Conservation (phyloP, 495 filamentous ascomycete species). For the Podospora bellae-mahoneyi region DNA sequence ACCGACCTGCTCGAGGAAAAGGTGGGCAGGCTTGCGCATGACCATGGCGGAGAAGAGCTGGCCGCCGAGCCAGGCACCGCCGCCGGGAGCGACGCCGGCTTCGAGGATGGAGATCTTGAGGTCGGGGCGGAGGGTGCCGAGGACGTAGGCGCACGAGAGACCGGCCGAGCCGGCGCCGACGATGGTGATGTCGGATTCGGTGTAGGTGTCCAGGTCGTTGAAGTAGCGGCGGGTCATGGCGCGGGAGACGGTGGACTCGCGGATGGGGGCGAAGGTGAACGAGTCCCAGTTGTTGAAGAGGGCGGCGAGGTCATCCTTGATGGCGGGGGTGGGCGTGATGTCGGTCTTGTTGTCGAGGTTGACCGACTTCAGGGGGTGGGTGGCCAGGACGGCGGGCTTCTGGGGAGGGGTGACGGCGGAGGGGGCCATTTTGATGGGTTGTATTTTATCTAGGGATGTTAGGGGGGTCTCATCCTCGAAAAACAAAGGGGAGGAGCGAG, state of each 20-base stretch:
- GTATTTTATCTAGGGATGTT: slow-evolving; percentile 36
- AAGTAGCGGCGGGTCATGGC: slow-evolving; percentile 94
- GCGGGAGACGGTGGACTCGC: slow-evolving; percentile 84
- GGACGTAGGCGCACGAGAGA: slow-evolving; percentile 76
- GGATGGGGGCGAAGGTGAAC: slow-evolving; percentile 81
- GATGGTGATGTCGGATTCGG: slow-evolving; percentile 89
- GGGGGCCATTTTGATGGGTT: slow-evolving; percentile 66
- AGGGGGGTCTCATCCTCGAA: slow-evolving; percentile 6
- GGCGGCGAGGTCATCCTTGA: slow-evolving; percentile 56
- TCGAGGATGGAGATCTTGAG: slow-evolving; percentile 90
- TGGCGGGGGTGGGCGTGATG: slow-evolving; percentile 38
- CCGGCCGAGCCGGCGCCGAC: slow-evolving; percentile 86
- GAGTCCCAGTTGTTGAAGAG: slow-evolving; percentile 67
- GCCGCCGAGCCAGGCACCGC: slow-evolving; percentile 88
- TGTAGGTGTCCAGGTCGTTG: slow-evolving; percentile 79
- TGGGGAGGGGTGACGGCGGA: slow-evolving; percentile 49
- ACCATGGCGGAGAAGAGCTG: slow-evolving; percentile 93
- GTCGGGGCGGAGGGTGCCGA: slow-evolving; percentile 80
- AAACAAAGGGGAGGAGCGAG: slow-evolving; percentile 28
- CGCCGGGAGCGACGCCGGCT: slow-evolving; percentile 79
- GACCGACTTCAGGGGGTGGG: slow-evolving; percentile 34
- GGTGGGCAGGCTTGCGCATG: slow-evolving; percentile 85
- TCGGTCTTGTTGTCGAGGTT: slow-evolving; percentile 40
- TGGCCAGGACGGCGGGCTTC: slow-evolving; percentile 29
- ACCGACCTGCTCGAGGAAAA: slow-evolving; percentile 73